Percentiles rank a stretch among this genome's conserved stretches.
These are phyloP conservation scores for Cladosporium sp. DNA, from an alignment of 2,329 filamentous ascomycete species.

Conservation along the genomic window DNA sequence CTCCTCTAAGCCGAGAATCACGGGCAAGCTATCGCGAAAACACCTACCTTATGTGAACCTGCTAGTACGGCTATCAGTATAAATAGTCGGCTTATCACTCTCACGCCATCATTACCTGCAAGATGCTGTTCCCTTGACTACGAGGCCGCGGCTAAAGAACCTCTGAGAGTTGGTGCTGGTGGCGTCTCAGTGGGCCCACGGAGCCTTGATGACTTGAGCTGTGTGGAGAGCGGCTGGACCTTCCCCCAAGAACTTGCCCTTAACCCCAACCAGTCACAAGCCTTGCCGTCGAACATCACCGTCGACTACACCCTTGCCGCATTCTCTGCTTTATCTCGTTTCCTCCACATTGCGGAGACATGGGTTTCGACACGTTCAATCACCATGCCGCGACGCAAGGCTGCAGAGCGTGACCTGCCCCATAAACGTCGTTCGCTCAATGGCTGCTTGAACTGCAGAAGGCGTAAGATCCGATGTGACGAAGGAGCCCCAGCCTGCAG, in stretches of 20 bases:
- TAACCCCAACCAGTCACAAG: conserved; percentile 7
- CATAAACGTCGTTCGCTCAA: conserved; percentile 31
- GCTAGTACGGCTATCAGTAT: not conserved
- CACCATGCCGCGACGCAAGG: conserved; percentile 18
- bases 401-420: conserved; percentile 16
- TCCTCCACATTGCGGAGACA: conserved; percentile 3
- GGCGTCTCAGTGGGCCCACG: conserved; percentile 6
- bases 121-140: not conserved
- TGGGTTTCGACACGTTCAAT: not conserved
- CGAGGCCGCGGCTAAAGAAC: not conserved
- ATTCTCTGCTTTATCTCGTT: not conserved
- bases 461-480: conserved; percentile 40
- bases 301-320: not conserved
- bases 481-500: conserved; percentile 36
- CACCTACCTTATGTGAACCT: not conserved
- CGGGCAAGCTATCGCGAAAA: too few relatives aligned
- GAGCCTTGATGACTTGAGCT: not conserved
- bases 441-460: conserved; percentile 39
- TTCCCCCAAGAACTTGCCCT: not conserved
- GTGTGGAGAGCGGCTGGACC: conserved; percentile 8
- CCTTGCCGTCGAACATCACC: not conserved
- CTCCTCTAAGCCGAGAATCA: too few relatives aligned
- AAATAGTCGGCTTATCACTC: not conserved
- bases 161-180: not conserved
- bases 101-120: not conserved